Base-by-base conservation (phyloP, 1,284 basidiomycete species). In the Somion occarium region DNA sequence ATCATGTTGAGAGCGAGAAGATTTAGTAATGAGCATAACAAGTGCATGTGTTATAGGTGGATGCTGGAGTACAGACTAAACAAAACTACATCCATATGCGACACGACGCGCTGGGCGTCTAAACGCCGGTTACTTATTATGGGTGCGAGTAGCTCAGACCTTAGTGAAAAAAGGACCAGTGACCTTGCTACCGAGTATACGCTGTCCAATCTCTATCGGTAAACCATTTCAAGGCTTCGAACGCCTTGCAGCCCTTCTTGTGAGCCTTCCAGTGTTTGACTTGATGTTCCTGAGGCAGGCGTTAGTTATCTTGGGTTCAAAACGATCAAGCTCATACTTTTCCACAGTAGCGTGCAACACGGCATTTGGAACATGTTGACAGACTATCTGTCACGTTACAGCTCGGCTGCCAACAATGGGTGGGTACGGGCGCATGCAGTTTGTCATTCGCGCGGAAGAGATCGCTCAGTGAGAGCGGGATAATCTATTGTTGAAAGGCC, bases 211-310 rank as follows among this genome's bases (percentile, higher is more conserved):
- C 27, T 18, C 27, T 43, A 20, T 44, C 42, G 3, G 41, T 50
- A 22, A 50, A 50, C 26, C 23, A 37, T 20, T 24, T 22, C 26
- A 50, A 20, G 3, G 41, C 25, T 3, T 25, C 3, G 13, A 24
- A 26, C 11, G 48, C 48, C 13, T 50, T 43, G 27, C 48, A 44
- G 5, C 25, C 27, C 4, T 7, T 4, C 20, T 50, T 44, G 19
- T 50, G 48, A 3, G n/a, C 11, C 23, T 19, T 34, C 48, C 48
- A 50, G 20, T 50, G 13, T n/a, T 19, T 3, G 3, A 3, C 20
- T 34, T 50, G 48, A 23, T 50, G 48, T 27, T 50, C 48, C 48
- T 45, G 30, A 34, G 30, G 7, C 15, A 34, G 30, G n/a, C n/a
- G 30, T 34, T 34, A 34, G 30, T 7, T 7, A 15, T 34, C 7